phyloP scores from a whole-genome alignment of 345 rosid species.

The Anacardium occidentale region DNA sequence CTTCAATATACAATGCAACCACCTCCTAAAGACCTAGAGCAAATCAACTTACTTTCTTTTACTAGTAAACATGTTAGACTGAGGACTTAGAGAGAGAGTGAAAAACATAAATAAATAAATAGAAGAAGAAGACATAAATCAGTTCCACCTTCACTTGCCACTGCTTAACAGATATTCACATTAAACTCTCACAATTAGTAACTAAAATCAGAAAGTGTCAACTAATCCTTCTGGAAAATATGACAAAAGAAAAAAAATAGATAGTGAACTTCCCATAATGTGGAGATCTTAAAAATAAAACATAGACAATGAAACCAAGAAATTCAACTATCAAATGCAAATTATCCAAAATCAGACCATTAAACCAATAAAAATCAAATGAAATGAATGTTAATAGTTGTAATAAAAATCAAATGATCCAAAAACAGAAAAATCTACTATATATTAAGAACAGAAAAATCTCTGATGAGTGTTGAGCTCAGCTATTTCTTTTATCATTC shows the following conservation, averaged over 20 bases:
- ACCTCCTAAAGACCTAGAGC: not conserved
- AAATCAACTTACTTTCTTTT: not conserved
- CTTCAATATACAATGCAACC: not conserved
- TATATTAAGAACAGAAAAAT: no score
- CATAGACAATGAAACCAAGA: not conserved
- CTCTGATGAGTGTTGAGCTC: no score
- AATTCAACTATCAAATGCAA: not conserved
- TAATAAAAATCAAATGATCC: no score
- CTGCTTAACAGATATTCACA: conserved; percentile 63
- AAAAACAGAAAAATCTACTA: no score
- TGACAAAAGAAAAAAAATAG: not conserved
- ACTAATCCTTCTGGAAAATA: not conserved
- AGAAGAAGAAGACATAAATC: conserved; percentile 30
- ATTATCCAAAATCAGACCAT: not conserved
- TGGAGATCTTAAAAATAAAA: not conserved
- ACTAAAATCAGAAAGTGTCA: not conserved
- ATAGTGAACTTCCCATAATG: not conserved
- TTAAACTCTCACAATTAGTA: conserved; percentile 4
- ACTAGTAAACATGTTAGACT: not conserved
- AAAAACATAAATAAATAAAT: not conserved
- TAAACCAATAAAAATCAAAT: no score
- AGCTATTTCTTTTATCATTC: no score
- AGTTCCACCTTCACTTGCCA: conserved; percentile 98
- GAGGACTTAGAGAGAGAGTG: not conserved
- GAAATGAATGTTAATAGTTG: no score